Evolutionary conservation across 164 flowering plant genomes (phyloP).

Genomic region (Berberis vulgaris): DNA sequence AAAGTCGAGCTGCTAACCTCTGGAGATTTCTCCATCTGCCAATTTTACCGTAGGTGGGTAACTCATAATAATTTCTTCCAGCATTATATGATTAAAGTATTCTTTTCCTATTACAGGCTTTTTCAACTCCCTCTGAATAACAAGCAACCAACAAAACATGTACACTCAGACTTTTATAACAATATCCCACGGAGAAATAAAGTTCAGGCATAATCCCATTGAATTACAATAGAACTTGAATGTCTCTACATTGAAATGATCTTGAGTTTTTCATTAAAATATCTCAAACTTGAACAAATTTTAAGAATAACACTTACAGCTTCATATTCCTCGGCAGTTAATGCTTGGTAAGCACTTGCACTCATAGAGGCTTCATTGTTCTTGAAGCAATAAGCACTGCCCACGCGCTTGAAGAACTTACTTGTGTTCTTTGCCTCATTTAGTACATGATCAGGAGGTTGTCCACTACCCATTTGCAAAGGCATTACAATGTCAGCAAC

Average conservation of each 20-base stretch:
- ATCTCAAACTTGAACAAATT: no score
- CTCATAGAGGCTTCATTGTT: slow-evolving; percentile 32
- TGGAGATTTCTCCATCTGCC: slow-evolving; percentile 57
- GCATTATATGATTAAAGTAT: slow-evolving; percentile 74
- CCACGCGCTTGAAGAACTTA: slow-evolving; percentile 83
- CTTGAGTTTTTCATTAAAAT: no score
- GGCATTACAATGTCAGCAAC: not conserved
- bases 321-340: slow-evolving; percentile 83
- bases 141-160: slow-evolving; percentile 5
- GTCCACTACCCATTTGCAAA: slow-evolving; percentile 46
- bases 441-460: slow-evolving; percentile 91
- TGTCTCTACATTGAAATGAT: no score
- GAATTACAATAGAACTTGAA: no score
- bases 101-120: slow-evolving; percentile 84
- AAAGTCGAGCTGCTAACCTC: slow-evolving; percentile 41
- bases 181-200: no score
- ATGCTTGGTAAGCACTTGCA: slow-evolving; percentile 52
- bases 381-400: slow-evolving; percentile 44
- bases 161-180: no score
- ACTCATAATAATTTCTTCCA: slow-evolving; percentile 68
- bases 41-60: slow-evolving; percentile 77
- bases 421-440: slow-evolving; percentile 73
- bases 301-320: slow-evolving; percentile 51
- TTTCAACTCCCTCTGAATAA: slow-evolving; percentile 69
- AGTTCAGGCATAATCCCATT: no score